phyloP scores from a whole-genome alignment of 306 rosid genomes.

The Boehmeria nivea region DNA sequence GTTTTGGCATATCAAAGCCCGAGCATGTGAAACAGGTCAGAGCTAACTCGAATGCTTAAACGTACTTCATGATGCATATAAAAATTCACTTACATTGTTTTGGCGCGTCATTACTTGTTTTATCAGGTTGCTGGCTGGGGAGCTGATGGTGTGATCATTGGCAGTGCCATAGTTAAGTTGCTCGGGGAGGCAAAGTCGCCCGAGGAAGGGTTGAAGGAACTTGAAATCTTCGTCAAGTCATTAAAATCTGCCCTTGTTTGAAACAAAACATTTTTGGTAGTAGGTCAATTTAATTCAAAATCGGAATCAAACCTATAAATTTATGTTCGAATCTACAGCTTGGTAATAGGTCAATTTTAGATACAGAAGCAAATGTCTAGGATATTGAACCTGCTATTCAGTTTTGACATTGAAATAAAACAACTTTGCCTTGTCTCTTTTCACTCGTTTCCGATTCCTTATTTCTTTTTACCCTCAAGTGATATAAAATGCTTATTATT shows the following conservation, averaged over 20 bases:
- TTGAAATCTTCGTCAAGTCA: constrained; percentile 51
- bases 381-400: no score
- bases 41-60: constrained; percentile 15
- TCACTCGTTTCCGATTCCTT: no score
- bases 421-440: no score
- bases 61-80: not conserved
- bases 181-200: constrained; percentile 77
- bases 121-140: constrained; percentile 84
- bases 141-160: constrained; percentile 92
- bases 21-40: constrained; percentile 83
- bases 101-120: constrained; percentile 3
- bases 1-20: constrained; percentile 87
- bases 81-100: not conserved
- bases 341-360: not conserved
- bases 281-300: not conserved
- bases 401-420: no score
- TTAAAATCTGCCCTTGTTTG: constrained; percentile 54
- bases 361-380: not conserved
- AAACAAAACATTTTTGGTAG: no score
- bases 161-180: constrained; percentile 85
- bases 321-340: not conserved
- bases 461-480: no score
- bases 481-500: no score
- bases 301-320: not conserved
- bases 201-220: constrained; percentile 72